phyloP scores from a whole-genome alignment of 202 grass and related monocot species.

The Panicum virgatum region DNA sequence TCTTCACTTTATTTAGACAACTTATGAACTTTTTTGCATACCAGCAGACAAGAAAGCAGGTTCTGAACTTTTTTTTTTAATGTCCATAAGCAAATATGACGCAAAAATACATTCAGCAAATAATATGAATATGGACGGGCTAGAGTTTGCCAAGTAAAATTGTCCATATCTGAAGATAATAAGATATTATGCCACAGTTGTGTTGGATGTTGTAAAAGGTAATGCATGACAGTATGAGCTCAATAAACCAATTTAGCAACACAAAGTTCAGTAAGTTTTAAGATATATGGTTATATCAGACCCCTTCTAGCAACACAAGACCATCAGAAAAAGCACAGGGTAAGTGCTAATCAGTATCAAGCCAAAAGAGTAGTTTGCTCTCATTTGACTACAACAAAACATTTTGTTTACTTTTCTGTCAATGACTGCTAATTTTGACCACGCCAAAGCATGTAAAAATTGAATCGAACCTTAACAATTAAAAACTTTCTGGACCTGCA shows the following conservation, averaged over 20 bases:
- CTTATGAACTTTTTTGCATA: not conserved
- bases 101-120: not conserved
- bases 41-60: not conserved
- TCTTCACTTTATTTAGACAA: not conserved
- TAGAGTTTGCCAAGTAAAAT: conserved; percentile 2
- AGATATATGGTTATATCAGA: not conserved
- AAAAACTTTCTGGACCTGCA: not conserved
- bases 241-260: not conserved
- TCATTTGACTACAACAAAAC: conserved; percentile 4
- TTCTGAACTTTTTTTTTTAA: not conserved
- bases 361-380: not conserved
- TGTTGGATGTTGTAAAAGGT: not conserved
- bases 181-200: not conserved
- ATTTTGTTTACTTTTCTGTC: not conserved
- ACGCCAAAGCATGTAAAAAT: not conserved
- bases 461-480: not conserved
- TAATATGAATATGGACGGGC: not conserved
- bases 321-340: not conserved
- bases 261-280: not conserved
- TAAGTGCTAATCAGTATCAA: not conserved
- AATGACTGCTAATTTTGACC: not conserved
- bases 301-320: not conserved
- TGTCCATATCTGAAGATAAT: not conserved
- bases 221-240: not conserved
- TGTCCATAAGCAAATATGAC: not conserved